Base-by-base conservation (phyloP, 345 rosid species). In the Brassica nigra region DNA sequence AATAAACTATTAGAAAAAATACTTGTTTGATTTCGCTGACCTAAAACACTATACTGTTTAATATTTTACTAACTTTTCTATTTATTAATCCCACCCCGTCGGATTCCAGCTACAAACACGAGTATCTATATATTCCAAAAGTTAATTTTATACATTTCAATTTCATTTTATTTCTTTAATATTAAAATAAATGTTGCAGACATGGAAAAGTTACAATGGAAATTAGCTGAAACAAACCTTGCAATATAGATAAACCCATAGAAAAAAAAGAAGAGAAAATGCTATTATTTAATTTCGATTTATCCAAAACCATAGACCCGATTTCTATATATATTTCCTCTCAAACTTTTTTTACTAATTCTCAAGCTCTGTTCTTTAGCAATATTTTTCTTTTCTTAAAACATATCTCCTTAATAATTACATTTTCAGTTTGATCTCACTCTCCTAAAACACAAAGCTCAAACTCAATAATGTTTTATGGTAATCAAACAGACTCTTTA, bases 71-170 rank as follows among this genome's bases (percentile, higher is more conserved):
- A 39, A 4, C 55, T 65, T 23, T 65, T 54, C 42, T 7, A 12
- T 66, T 76, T 66, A 66, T 76, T 76, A 71, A 81, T 65, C 29
- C 29, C 5, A 0, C n/a, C 72, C 77, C 85, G 86, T 74, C 84
- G 80, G 85, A 88, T 91, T 86, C 91, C 90, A 88, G 80, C 89
- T 81, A 81, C 83, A 87, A 85, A 85, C 85, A 77, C 73, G 87
- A 75, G 85, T 77, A 83, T 80, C 76, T 76, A 81, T 81, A 77
- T 81, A 81, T 81, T 81, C 71, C 69, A 70, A 77, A 7, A 54
- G 5, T 61, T 44, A 62, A 74, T 81, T 83, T 87, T 80, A 54
- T 64, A 73, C 79, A 84, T 86, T 69, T 78, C 81, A 59, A 86
- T 62, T 82, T 76, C 1, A 23, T 77, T 82, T 68, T 80, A 78